Base-by-base conservation (phyloP, 1,284 basidiomycete species). In the Polyporus tsugae region DNA sequence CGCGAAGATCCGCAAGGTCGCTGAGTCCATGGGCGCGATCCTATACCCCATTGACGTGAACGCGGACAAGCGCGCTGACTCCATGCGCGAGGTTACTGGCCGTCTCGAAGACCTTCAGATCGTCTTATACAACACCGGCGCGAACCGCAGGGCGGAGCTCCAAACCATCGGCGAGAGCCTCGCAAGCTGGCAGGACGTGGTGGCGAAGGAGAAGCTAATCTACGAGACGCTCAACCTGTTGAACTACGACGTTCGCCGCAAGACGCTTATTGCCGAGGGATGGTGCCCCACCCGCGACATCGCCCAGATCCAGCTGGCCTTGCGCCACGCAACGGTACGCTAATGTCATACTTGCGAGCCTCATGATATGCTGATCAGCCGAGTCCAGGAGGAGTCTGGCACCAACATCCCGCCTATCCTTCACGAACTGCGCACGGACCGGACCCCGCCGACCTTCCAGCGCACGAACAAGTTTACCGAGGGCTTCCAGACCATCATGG, bases 401-500 rank as follows among this genome's bases (percentile, higher is more conserved):
- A 97, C 97, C 0, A 94, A 88, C 53, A 90, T 99, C 29, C 94
- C 96, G 6, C 95, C 97, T 9, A 96, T 99, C 71, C 83, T 99
- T 60, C 94, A 97, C 72, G 97, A 97, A 81, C 85, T 99, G 15
- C 89, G 88, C 71, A 98, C 97, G 36, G 91, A 87, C 80, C 96
- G 95, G 84, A 95, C 91, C 13, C 98, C 98, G 11, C 98, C 98
- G 1, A 99, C 98, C 1, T 99, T 94, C 86, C 91, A 95, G 76
- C 91, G 95, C 63, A 97, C 95, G 62, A 97, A 97, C 86, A 97
- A 95, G 82, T 98, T 99, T 78, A 99, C 98, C 5, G 94, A 95
- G 79, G 97, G 93, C 19, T 99, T 97, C 89, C 98, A 99, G 84
- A 90, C 93, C 44, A 97, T 99, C 80, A 98, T 99, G 89, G 97